Evolutionary conservation across 1,139 yeast genomes (phyloP).

Genomic region (Yamadazyma atmosphaerica): DNA sequence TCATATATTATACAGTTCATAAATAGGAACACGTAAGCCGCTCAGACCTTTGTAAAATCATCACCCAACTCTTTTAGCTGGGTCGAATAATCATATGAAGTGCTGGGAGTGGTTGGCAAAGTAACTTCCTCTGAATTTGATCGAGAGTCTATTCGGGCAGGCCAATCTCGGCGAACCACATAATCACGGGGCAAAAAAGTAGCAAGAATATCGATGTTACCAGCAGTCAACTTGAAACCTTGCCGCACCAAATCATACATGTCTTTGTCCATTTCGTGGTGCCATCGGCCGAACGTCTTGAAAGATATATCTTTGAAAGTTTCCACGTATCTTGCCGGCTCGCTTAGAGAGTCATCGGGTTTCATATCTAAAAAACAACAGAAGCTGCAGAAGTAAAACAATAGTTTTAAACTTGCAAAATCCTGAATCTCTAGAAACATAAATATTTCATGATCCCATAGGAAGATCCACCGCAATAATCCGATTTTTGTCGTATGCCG

Average conservation of each 20-base stretch:
- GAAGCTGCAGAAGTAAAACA: constrained; percentile 22
- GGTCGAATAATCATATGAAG: too few species aligned
- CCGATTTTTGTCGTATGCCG: constrained; percentile 7
- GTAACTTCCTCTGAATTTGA: too few species aligned
- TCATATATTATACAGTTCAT: too few species aligned
- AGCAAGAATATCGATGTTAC: background rate
- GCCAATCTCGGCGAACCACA: too few species aligned
- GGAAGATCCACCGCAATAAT: constrained; percentile 21
- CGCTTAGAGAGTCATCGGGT: background rate
- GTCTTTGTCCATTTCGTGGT: background rate
- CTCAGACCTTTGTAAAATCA: too few species aligned
- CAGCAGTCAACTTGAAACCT: background rate
- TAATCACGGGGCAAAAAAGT: background rate
- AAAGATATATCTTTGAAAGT: background rate
- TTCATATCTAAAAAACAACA: background rate
- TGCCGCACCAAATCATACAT: constrained; percentile 2
- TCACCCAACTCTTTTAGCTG: too few species aligned
- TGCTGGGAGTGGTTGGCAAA: too few species aligned
- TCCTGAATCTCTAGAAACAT: constrained; percentile 16
- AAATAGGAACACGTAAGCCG: too few species aligned
- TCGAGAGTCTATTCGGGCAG: too few species aligned
- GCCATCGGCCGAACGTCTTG: background rate
- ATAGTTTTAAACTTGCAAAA: constrained; percentile 24
- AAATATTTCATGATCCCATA: constrained; percentile 13
- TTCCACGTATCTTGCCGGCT: background rate